phyloP scores from a whole-genome alignment of 306 rosid genomes.

The Pyrus bretschneideri region DNA sequence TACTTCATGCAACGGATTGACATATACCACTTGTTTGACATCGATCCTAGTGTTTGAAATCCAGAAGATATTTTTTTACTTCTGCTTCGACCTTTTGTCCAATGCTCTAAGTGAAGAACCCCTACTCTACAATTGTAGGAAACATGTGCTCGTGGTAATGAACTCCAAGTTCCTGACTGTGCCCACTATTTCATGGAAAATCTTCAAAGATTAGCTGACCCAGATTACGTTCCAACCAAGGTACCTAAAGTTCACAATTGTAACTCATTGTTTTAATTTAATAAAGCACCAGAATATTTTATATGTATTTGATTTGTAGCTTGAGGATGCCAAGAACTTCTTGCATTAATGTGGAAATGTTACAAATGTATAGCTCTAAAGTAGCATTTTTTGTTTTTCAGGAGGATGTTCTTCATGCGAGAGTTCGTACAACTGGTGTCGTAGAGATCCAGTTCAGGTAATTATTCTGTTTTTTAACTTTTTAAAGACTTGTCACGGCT shows the following conservation, averaged over 20 bases:
- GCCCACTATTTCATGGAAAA: conserved; percentile 89
- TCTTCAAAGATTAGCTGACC: conserved; percentile 72
- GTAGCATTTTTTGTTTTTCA: conserved; percentile 31
- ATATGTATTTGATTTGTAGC: background rate
- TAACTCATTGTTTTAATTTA: background rate
- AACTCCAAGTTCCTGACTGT: conserved; percentile 97
- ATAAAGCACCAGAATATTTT: background rate
- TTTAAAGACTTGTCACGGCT: background rate
- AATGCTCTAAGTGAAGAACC: background rate
- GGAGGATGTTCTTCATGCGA: conserved; percentile 95
- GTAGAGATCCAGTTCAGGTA: conserved; percentile 99
- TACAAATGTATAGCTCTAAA: background rate
- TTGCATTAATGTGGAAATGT: background rate
- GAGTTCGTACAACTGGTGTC: conserved; percentile 97
- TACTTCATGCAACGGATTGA: conserved; percentile 9
- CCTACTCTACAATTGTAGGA: conserved; percentile 48
- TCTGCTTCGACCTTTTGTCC: background rate
- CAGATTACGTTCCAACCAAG: conserved; percentile 88
- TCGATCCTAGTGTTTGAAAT: conserved; percentile 1
- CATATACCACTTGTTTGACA: conserved; percentile 12
- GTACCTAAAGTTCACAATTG: conserved; percentile 24
- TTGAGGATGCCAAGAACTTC: background rate
- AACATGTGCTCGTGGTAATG: conserved; percentile 83
- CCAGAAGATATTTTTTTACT: background rate
- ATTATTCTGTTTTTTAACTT: background rate